phyloP scores from a whole-genome alignment of 2,329 filamentous ascomycete species.

The Xylaria sp. region DNA sequence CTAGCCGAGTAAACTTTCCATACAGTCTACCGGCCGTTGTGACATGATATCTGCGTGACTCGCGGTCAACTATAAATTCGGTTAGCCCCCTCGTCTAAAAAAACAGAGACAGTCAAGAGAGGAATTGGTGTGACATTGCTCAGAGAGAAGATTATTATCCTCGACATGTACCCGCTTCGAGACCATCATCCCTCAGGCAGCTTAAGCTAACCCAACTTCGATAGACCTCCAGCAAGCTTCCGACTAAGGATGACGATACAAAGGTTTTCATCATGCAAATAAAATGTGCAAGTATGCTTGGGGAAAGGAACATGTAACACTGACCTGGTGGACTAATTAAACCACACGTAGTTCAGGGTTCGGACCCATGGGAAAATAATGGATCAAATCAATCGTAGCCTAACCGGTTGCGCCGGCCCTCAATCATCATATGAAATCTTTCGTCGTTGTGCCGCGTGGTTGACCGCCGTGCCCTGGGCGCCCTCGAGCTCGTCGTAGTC shows the following conservation, averaged over 20 bases:
- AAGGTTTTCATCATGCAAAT: conserved; percentile 76
- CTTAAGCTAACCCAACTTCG: conserved; percentile 37
- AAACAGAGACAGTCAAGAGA: not conserved
- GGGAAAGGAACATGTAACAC: conserved; percentile 14
- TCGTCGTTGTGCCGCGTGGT: conserved; percentile 44
- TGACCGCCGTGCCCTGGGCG: conserved; percentile 21
- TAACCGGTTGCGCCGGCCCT: conserved; percentile 16
- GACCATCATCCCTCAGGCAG: conserved; percentile 34
- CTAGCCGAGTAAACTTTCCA: too few relatives aligned
- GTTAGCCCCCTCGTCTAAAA: not conserved
- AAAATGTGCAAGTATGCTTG: conserved; percentile 1
- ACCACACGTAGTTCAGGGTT: not conserved
- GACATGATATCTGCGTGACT: not conserved
- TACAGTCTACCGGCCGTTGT: too few relatives aligned
- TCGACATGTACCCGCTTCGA: conserved; percentile 43
- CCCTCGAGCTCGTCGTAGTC: conserved; percentile 57
- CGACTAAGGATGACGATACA: conserved; percentile 98
- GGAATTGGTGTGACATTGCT: conserved; percentile 29
- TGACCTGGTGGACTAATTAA: conserved; percentile 27
- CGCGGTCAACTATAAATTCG: not conserved
- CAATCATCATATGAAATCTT: conserved; percentile 53
- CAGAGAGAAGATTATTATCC: conserved; percentile 61
- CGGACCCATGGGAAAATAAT: not conserved
- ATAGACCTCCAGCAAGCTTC: conserved; percentile 52
- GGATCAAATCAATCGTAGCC: not conserved